Conservation (phyloP, 306 rosid species). For the Vachellia pachyceras region DNA sequence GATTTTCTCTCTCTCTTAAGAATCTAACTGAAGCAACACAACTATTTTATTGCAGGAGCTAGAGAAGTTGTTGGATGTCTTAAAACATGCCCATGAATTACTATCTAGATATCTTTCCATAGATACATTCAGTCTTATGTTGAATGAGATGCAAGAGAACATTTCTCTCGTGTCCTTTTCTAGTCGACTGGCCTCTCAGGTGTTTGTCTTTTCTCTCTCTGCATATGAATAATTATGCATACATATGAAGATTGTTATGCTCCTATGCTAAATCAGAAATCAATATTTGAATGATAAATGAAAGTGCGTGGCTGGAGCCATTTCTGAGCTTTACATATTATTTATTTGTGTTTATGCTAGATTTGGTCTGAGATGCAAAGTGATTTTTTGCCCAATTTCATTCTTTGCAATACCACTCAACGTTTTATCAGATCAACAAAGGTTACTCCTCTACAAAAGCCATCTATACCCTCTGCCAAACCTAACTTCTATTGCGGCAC, state of each 20-base stretch:
- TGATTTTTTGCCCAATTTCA: conserved; percentile 89
- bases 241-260: conserved; percentile 10
- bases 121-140: conserved; percentile 83
- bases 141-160: conserved; percentile 99
- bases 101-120: conserved; percentile 79
- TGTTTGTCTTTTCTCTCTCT: conserved; percentile 36
- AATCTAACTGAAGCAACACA: conserved; percentile 34
- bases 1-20: conserved; percentile 7
- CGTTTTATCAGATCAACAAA: conserved; percentile 86
- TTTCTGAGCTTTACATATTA: conserved; percentile 39
- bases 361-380: conserved; percentile 99
- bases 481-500: conserved; percentile 94
- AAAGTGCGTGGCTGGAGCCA: conserved; percentile 28
- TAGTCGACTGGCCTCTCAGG: conserved; percentile 97
- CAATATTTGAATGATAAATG: conserved; percentile 30
- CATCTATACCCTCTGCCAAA: conserved; percentile 94
- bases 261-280: conserved; percentile 28
- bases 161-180: conserved; percentile 95
- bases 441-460: conserved; percentile 88
- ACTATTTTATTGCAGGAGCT: conserved; percentile 71
- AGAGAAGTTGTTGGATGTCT: conserved; percentile 82
- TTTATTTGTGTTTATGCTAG: conserved; percentile 52
- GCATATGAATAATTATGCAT: background rate
- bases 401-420: conserved; percentile 96
- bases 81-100: conserved; percentile 83